phyloP scores from a whole-genome alignment of 1,139 yeast species.

The Yamadazyma buinensis region DNA sequence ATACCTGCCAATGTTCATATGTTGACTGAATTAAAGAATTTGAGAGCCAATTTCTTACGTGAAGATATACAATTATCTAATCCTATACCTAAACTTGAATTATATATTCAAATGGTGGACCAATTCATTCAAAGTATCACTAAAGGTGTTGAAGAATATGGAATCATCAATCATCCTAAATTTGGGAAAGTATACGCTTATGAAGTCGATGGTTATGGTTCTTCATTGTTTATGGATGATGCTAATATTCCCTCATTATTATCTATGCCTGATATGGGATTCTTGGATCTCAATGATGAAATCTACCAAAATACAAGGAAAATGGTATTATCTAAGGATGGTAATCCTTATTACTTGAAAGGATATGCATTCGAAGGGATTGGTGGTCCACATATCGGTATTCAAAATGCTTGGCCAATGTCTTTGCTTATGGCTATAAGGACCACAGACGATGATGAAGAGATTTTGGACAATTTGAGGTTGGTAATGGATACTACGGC shows the following conservation, averaged over 20 bases:
- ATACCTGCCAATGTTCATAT: slow-evolving; percentile 85
- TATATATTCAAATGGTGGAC: slow-evolving; percentile 20
- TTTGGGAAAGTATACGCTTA: slow-evolving; percentile 82
- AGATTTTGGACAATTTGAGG: slow-evolving; percentile 50
- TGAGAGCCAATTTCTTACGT: slow-evolving; percentile 16
- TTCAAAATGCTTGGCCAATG: slow-evolving; percentile 88
- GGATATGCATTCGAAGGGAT: slow-evolving; percentile 69
- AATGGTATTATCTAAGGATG: slow-evolving; percentile 65
- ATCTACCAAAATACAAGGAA: slow-evolving; percentile 74
- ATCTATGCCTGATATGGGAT: slow-evolving; percentile 80
- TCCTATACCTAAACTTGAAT: slow-evolving; percentile 9
- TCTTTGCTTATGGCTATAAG: slow-evolving; percentile 69
- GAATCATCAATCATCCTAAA: slow-evolving; percentile 59
- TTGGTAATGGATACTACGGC: slow-evolving; percentile 60
- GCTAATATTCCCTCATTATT: slow-evolving; percentile 84
- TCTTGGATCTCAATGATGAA: slow-evolving; percentile 45
- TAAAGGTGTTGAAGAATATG: slow-evolving; percentile 60
- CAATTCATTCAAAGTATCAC: slow-evolving; percentile 42
- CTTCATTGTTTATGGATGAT: slow-evolving; percentile 77
- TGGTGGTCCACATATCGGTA: slow-evolving; percentile 91
- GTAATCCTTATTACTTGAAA: slow-evolving; percentile 72
- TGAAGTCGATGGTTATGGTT: slow-evolving; percentile 87
- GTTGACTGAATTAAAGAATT: slow-evolving; percentile 54
- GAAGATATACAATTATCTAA: background rate
- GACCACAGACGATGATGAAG: slow-evolving; percentile 69